Evolutionary conservation across 164 flowering plant genomes (phyloP), one percentile per base, ranked within the genome.

Genomic region (Piper betle): DNA sequence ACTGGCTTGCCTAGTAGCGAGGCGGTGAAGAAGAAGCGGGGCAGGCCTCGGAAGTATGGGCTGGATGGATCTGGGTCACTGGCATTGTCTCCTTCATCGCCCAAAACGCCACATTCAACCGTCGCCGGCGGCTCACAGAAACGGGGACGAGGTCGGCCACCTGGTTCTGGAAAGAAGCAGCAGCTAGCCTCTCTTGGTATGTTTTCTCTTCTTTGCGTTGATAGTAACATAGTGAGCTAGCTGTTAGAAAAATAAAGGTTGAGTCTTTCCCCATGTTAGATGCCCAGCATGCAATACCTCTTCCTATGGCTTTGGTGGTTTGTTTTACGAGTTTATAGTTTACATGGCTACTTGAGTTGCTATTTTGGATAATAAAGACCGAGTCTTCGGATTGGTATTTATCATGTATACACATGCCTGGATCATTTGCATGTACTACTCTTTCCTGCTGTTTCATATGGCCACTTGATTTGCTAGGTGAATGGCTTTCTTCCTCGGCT

Each of bases 141-240:
- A 74, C 78, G 96, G 59, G 86, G 96, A 56, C 79, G 97, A 73
- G 97, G 97, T 54, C 82, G 97, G 65, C 97, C 97, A 17, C 90
- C 87, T 0, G 96, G 97, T 19, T 68, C 82, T 59, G 94, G 96
- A 37, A 81, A 76, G 69, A 91, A 86, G 71, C 91, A 85, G n/a
- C 92, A 78, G 66, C 70, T 82, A 57, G 81, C 91, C 76, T 76
- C 96, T 56, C 74, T 79, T 62, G 94, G 97, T 89, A 68, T 71
- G 77, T 58, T 1, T 15, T 37, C 12, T 39, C 3, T 57, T 57
- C 15, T 37, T 16, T 53, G 56, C 5, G 9, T 20, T 6, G 15
- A 53, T 4, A 5, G 5, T 15, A 41, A 57, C 18, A 1, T 16
- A 10, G 17, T 20, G 25, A 37, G 25, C 2, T 62, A 52, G 12